Evolutionary conservation across 768 basidiomycete species (phyloP).

Genomic region (Cystobasidium ongulense): DNA sequence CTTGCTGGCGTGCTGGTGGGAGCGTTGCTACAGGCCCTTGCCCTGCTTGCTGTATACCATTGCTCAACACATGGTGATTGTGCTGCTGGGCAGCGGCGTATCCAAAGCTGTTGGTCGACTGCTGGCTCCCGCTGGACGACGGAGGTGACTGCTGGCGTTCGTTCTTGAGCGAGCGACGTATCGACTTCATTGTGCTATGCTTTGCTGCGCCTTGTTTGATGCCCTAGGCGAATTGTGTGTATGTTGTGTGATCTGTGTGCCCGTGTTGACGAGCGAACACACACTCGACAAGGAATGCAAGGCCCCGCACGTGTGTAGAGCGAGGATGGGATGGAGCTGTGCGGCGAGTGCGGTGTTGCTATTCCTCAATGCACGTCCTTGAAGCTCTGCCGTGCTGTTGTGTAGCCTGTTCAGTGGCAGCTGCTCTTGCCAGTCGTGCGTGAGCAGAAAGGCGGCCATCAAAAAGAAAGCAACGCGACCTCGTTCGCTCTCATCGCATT

Average conservation of each 20-base stretch:
- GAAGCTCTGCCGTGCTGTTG: not conserved
- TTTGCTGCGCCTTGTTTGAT: not conserved
- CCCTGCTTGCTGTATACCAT: constrained; percentile 2
- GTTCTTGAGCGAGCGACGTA: constrained; percentile 69
- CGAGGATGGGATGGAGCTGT: not conserved
- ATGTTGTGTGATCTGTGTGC: too few relatives aligned
- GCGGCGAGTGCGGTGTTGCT: too few relatives aligned
- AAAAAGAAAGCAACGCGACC: too few relatives aligned
- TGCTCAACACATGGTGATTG: constrained; percentile 53
- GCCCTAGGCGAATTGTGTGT: not conserved
- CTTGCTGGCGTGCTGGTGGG: constrained; percentile 4
- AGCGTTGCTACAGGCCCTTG: not conserved
- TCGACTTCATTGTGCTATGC: constrained; percentile 58
- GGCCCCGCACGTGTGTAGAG: not conserved
- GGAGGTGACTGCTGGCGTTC: constrained; percentile 53
- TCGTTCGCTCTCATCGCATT: not conserved
- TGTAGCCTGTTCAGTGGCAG: too few relatives aligned
- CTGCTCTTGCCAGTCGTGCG: too few relatives aligned
- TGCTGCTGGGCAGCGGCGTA: not conserved
- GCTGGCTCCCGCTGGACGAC: constrained; percentile 64
- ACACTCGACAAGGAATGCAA: not conserved
- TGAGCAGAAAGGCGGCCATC: too few relatives aligned
- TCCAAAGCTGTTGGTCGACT: constrained; percentile 55
- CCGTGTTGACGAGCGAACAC: not conserved
- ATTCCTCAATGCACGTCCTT: not conserved